Evolutionary conservation across 306 rosid species (phyloP).

Genomic region (Cucurbita pepo): DNA sequence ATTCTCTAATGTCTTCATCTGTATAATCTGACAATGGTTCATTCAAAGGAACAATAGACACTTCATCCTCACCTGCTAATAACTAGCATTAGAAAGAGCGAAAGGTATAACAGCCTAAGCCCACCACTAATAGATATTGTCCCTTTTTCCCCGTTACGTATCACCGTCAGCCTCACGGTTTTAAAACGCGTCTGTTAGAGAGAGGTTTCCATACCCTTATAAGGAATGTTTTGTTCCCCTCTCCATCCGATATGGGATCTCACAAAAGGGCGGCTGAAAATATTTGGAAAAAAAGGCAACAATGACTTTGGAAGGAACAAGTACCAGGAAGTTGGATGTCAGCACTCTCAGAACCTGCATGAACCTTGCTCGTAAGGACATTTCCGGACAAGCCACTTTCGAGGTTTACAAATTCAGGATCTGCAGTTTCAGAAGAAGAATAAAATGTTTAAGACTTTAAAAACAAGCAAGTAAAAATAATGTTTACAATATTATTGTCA

Average conservation of each 20-base stretch:
- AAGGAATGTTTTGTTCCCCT: too few species aligned
- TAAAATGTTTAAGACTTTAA: background rate
- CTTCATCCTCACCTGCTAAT: constrained; percentile 51
- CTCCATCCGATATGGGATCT: too few species aligned
- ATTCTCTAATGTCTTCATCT: constrained; percentile 42
- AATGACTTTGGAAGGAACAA: background rate
- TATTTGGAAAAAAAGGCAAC: background rate
- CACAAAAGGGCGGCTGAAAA: background rate
- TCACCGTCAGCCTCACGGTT: too few species aligned
- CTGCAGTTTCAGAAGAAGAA: constrained; percentile 24
- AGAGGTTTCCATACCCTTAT: too few species aligned
- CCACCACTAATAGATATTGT: too few species aligned
- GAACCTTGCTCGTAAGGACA: constrained; percentile 24
- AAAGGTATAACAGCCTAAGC: too few species aligned
- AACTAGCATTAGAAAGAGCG: background rate
- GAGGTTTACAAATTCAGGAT: constrained; percentile 24
- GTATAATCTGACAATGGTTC: constrained; percentile 35
- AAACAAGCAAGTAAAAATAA: background rate
- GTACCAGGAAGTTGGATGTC: constrained; percentile 67
- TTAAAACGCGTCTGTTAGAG: too few species aligned
- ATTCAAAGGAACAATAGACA: constrained; percentile 57
- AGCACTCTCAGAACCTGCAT: constrained; percentile 32
- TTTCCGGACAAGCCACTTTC: constrained; percentile 27
- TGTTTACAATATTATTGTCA: background rate
- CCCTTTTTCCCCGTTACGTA: too few species aligned